Base-by-base conservation (phyloP, 768 basidiomycete species). In the Strobilomyces echinocephalus region DNA sequence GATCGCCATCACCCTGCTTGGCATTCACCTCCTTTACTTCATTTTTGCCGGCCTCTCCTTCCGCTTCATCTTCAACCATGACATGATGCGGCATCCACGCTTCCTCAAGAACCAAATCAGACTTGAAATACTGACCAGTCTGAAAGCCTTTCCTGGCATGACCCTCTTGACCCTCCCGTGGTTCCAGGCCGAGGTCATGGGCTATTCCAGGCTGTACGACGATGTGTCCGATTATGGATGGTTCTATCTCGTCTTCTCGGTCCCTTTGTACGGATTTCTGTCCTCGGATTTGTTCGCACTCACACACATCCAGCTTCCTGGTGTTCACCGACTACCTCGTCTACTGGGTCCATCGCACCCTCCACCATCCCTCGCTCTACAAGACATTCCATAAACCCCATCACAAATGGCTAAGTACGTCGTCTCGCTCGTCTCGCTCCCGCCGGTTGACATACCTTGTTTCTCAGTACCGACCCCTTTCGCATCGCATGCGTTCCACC, bases 401-500 rank as follows among this genome's bases (percentile, higher is more conserved):
- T 69, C 97, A 99, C 79, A 95, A 91, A 72, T 99, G 97, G 97
- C 76, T 98, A 58, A 83, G 94, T 95, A 69, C 52, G 93, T 50
- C 12, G 0, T 4, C 2, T 24, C 24, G 10, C 14, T 16, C 40
- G 20, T 45, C 24, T 42, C n/a, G 8, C 56, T 42, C 10, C 50
- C 38, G 15, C 12, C 18, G 28, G n/a, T 9, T 60, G 18, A 67
- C 60, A 14, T 31, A 8, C 48, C 15, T 43, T 46, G n/a, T 46
- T 18, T 0, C 1, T 64, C 52, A 97, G 94, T 99, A 55, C 95
- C 97, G 5, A 97, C 97, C 0, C 97, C 97, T 0, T 99, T 91
- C 63, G 91, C 97, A 31, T 95, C 95, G 21, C 89, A 97, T 66
- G 97, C 97, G 0, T 99, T 99, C 83, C 93, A 99, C 71, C 91